These are phyloP conservation scores for Misopates orontium DNA, from an alignment of 257 asterid species.

Conservation along the genomic window DNA sequence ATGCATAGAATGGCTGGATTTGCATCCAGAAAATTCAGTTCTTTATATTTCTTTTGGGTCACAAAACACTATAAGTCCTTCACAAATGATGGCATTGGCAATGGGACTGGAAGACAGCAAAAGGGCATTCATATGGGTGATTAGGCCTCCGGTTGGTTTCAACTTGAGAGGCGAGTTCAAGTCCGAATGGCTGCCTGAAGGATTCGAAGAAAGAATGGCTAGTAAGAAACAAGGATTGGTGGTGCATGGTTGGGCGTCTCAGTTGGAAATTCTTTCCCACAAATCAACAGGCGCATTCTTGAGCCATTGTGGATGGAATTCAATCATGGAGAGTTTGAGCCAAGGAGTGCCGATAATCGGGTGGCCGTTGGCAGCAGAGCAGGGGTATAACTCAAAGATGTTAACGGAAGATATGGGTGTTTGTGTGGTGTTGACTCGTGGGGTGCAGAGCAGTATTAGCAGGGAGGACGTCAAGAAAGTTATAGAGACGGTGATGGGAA, in stretches of 20 bases:
- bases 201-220: conserved; percentile 46
- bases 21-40: conserved; percentile 44
- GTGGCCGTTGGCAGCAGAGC: conserved; percentile 97
- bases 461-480: conserved; percentile 67
- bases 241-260: conserved; percentile 91
- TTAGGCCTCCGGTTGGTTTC: conserved; percentile 80
- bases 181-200: conserved; percentile 71
- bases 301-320: conserved; percentile 97
- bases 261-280: conserved; percentile 81
- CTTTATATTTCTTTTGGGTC: conserved; percentile 92
- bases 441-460: conserved; percentile 36
- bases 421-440: conserved; percentile 61
- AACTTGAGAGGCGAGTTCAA: conserved; percentile 48
- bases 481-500: conserved; percentile 50
- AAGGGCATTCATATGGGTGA: conserved; percentile 67
- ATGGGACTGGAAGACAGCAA: conserved; percentile 65
- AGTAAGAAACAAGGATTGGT: conserved; percentile 49
- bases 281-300: conserved; percentile 64
- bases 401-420: conserved; percentile 79
- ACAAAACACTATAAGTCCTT: conserved; percentile 67
- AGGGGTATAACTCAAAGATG: conserved; percentile 82
- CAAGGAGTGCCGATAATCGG: conserved; percentile 90
- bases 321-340: conserved; percentile 77
- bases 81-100: conserved; percentile 90
- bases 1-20: conserved; percentile 71